These are phyloP conservation scores for Senna tora DNA, from an alignment of 306 rosid species.

Conservation along the genomic window DNA sequence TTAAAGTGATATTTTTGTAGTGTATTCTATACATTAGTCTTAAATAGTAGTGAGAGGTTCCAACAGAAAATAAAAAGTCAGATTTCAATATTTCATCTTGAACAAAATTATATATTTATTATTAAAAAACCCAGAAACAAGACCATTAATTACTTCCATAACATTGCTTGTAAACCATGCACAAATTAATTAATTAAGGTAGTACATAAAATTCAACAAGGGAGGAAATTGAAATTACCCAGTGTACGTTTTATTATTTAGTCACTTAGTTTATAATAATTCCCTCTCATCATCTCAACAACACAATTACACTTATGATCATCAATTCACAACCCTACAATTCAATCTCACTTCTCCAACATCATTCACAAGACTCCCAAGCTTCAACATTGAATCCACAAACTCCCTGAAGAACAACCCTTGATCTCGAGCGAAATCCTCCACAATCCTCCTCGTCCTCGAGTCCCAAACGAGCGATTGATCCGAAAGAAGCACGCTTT, in stretches of 20 bases:
- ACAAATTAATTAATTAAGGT: too few relatives aligned
- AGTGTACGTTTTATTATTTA: neutral
- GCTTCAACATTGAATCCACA: conserved; percentile 69
- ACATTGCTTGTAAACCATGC: too few relatives aligned
- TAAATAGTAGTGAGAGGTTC: too few relatives aligned
- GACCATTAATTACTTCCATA: too few relatives aligned
- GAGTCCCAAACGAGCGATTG: conserved; percentile 61
- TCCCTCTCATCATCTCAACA: conserved; percentile 1
- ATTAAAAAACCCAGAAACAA: too few relatives aligned
- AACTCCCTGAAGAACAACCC: conserved; percentile 65
- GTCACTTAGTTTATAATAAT: neutral
- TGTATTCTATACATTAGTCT: too few relatives aligned
- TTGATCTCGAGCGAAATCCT: conserved; percentile 66
- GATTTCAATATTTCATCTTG: too few relatives aligned
- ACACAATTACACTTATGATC: neutral
- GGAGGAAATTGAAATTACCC: neutral
- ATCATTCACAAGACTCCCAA: conserved; percentile 61
- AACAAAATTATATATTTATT: too few relatives aligned
- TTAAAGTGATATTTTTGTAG: too few relatives aligned
- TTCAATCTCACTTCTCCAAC: conserved; percentile 68
- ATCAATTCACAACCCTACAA: conserved; percentile 56
- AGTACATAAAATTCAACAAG: too few relatives aligned
- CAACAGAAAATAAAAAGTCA: too few relatives aligned
- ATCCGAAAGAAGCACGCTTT: conserved; percentile 71
- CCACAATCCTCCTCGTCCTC: conserved; percentile 72